phyloP scores from a whole-genome alignment of 768 basidiomycete genomes.

The Lenzites betulinus region DNA sequence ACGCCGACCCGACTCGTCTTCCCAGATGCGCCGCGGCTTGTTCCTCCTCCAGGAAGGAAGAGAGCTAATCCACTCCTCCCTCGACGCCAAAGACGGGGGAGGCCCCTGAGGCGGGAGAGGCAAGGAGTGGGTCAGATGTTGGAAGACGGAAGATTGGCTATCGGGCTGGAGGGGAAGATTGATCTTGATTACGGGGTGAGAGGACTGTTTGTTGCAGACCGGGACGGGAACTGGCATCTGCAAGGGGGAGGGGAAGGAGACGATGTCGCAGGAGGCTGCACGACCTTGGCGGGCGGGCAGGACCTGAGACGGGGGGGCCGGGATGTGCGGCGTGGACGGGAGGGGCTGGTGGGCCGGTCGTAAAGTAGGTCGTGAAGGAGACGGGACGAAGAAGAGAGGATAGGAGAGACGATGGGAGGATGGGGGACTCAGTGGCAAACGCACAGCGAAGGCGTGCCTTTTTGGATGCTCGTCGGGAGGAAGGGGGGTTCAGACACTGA shows the following conservation, averaged over 20 bases:
- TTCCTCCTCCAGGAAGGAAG: slow-evolving; percentile 71
- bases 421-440: slow-evolving; percentile 58
- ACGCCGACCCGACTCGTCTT: slow-evolving; percentile 46
- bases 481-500: slow-evolving; percentile 24
- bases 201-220: slow-evolving; percentile 53
- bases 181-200: slow-evolving; percentile 69
- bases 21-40: slow-evolving; percentile 68
- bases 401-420: slow-evolving; percentile 32
- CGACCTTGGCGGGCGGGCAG: slow-evolving; percentile 28
- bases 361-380: slow-evolving; percentile 69
- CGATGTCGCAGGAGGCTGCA: slow-evolving; percentile 49
- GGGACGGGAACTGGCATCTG: slow-evolving; percentile 91
- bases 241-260: slow-evolving; percentile 40
- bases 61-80: slow-evolving; percentile 74
- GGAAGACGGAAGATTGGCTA: slow-evolving; percentile 47
- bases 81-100: slow-evolving; percentile 63
- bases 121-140: slow-evolving; percentile 56
- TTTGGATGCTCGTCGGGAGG: slow-evolving; percentile 41
- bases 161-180: slow-evolving; percentile 43
- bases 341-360: slow-evolving; percentile 54
- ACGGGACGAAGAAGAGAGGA: slow-evolving; percentile 30
- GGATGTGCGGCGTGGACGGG: slow-evolving; percentile 43
- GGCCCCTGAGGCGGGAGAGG: slow-evolving; percentile 61
- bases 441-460: slow-evolving; percentile 95
- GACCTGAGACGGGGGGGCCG: slow-evolving; percentile 25